Evolutionary conservation across 495 filamentous ascomycete genomes (phyloP), one percentile per base, ranked within the genome.

Genomic region (Podospora tetraspora): DNA sequence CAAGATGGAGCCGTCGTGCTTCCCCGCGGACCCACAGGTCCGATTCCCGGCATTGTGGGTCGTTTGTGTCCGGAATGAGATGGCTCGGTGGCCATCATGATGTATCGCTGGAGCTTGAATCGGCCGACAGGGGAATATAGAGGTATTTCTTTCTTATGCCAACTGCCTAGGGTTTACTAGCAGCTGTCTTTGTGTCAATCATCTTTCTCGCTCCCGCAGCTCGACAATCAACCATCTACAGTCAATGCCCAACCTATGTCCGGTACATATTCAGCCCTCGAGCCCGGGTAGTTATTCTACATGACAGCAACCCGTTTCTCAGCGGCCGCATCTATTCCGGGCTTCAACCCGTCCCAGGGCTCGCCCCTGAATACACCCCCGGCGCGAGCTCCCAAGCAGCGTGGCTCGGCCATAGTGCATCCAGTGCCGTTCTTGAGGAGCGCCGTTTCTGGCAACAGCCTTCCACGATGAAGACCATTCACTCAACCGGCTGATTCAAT

Each of bases 1-100:
- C 43, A 52, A 52, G 43, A 52, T 52, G 43, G 43, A 52, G 43
- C 37, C 59, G 66, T 27, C 66, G 62, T 60, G 61, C 59, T 22
- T 61, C 56, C 23, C 3, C 23, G n/a, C 62, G 29, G 62, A 0
- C 34, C 19, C 13, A 27, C 12, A 24, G 32, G 13, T 19, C 34
- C 27, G 30, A 34, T 10, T 19, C 8, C 29, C 61, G 13, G 21
- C 16, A 16, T 3, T 29, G 21, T 16, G 27, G n/a, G 19, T 52
- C 43, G 7, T n/a, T 4, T 7, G 0, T 7, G 1, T n/a, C 37
- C 37, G 37, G 37, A 52, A 19, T 19, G 3, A 1, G n/a, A n/a
- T n/a, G n/a, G n/a, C n/a, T n/a, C n/a, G n/a, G 1, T 25, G 5
- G 4, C 3, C 37, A n/a, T 19, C 16, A n/a, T 52, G 37, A 52